Evolutionary conservation across 2,329 filamentous ascomycete genomes (phyloP).

Genomic region (Colletotrichum viniferum): DNA sequence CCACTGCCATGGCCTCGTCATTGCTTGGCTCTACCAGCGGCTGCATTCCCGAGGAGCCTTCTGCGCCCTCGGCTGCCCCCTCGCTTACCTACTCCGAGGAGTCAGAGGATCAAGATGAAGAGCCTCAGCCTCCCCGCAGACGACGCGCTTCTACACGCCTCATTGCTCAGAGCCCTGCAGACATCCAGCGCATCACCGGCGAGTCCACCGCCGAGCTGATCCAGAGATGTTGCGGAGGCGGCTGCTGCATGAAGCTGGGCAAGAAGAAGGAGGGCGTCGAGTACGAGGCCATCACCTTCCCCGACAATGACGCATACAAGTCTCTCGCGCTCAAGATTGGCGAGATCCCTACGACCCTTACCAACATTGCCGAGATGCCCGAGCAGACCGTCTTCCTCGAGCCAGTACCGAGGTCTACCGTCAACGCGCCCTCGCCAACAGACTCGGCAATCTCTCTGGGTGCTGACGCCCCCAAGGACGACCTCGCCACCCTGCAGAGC

Average conservation of each 20-base stretch:
- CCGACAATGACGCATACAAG: conserved; percentile 85
- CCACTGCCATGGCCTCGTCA: conserved; percentile 39
- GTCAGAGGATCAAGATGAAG: conserved; percentile 63
- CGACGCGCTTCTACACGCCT: conserved; percentile 74
- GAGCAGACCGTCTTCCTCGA: conserved; percentile 76
- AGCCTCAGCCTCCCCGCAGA: conserved; percentile 40
- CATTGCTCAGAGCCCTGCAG: conserved; percentile 66
- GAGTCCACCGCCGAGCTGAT: conserved; percentile 67
- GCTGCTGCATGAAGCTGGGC: conserved; percentile 61
- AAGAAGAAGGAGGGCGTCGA: conserved; percentile 49
- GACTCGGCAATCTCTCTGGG: conserved; percentile 55
- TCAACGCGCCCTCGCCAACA: conserved; percentile 42
- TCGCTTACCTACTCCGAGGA: conserved; percentile 68
- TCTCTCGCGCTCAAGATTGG: conserved; percentile 79
- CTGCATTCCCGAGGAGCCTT: conserved; percentile 49
- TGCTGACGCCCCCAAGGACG: conserved; percentile 41
- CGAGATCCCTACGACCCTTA: conserved; percentile 75
- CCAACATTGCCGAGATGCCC: conserved; percentile 73
- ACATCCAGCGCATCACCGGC: conserved; percentile 68
- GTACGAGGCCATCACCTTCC: conserved; percentile 60
- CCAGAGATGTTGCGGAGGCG: conserved; percentile 67
- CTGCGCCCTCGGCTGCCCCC: conserved; percentile 57
- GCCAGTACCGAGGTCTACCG: conserved; percentile 50
- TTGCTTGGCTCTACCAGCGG: conserved; percentile 43
- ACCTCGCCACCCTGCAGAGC: conserved; percentile 14